Base-by-base conservation (phyloP, 306 rosid genomes). In the Astragalus membranaceus region DNA sequence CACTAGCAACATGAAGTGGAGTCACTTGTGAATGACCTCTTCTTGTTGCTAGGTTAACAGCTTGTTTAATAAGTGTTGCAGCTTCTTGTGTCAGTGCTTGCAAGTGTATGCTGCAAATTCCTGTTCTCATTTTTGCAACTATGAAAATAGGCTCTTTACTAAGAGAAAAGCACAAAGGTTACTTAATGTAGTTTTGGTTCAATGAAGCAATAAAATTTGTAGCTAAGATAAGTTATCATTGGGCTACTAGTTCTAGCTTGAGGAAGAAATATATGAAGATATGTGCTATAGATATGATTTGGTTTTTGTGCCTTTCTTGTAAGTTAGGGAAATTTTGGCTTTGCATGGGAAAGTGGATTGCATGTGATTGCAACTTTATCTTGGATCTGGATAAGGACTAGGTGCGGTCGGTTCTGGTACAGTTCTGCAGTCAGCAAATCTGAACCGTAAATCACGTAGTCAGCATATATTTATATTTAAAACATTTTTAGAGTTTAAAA, bases 1-100 rank as follows among this genome's bases (percentile, higher is more conserved):
- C 81, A 39, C 85, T 92, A 0, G 98, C 96, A n/a, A 92, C 96
- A 65, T 92, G 98, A 48, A 92, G 98, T n/a, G 98, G 98, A 4
- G 98, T 92, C 48, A 92, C 98, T 42, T 92, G 98, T 10, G 96
- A 82, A 57, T 92, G 98, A 7, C 98, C 92, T 36, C 98, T 72
- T 55, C 96, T 77, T 37, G 87, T 85, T 5, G 96, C 94, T 0
- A 92, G 90, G 23, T 73, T 80, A 1, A 89, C 67, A 0, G 96
- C 96, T 75, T 92, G 96, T 61, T 85, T 92, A 35, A 89, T 90
- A 6, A 81, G 74, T 32, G 49, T 75, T 59, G 83, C 80, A 11
- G 96, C 92, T 29, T 87, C 92, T 2, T 78, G 81, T 17, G 90
- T 86, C 0, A 92, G 83, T 64, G 96, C 92, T 57, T 92, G 94